A percentile compares a stretch with the other conserved stretches of the same genome.
Conservation (phyloP, 2,329 filamentous ascomycete species). For the Ambrosiella xylebori region DNA sequence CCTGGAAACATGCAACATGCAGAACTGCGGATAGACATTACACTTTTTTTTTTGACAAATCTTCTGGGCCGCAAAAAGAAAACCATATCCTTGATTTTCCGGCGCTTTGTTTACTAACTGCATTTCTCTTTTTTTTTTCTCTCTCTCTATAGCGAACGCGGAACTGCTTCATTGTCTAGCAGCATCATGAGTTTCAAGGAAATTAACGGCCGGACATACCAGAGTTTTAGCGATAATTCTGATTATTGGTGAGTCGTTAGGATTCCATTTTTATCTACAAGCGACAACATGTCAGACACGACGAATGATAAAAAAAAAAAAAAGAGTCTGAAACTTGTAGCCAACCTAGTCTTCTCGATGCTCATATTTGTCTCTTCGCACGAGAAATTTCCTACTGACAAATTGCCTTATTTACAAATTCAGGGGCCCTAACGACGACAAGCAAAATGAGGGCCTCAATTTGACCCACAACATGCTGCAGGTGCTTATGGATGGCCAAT, state of each 20-base stretch:
- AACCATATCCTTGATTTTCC: background rate
- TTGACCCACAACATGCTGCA: conserved; percentile 11
- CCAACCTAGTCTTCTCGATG: too few relatives aligned
- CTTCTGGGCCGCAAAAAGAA: background rate
- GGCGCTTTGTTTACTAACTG: background rate
- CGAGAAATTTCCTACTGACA: background rate
- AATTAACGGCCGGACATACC: conserved; percentile 19
- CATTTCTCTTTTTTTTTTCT: background rate
- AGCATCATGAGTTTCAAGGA: conserved; percentile 19
- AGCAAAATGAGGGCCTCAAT: conserved; percentile 15
- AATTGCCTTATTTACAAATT: background rate
- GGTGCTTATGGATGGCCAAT: conserved; percentile 12
- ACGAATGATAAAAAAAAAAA: background rate
- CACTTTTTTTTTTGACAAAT: background rate
- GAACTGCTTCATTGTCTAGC: conserved; percentile 18
- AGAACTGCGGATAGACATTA: background rate
- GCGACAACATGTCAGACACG: background rate
- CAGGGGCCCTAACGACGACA: conserved; percentile 17
- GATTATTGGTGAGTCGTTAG: conserved; percentile 16
- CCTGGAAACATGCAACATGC: background rate
- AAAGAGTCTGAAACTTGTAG: too few relatives aligned
- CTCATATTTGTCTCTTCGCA: background rate
- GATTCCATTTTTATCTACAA: background rate
- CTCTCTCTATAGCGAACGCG: conserved; percentile 5
- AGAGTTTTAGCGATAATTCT: conserved; percentile 17